Evolutionary conservation across 371 early-diverging fungal genomes (phyloP).

Genomic region (Rhizopus delemar): DNA sequence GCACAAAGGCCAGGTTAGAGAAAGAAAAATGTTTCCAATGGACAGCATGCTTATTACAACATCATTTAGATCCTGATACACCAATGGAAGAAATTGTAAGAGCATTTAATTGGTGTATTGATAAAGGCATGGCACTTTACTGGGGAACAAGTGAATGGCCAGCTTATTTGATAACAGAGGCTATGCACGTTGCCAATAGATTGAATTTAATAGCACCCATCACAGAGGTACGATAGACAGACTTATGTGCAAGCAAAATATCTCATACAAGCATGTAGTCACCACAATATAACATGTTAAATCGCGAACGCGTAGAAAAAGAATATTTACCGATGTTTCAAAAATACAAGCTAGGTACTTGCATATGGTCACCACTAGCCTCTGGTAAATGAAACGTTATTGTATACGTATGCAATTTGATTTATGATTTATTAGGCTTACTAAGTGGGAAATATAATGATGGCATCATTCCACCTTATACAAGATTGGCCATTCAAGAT

Average conservation of each 20-base stretch:
- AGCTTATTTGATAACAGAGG: conserved; percentile 78
- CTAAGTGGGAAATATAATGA: conserved; percentile 81
- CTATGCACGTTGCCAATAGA: conserved; percentile 68
- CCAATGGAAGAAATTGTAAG: conserved; percentile 87
- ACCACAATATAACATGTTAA: conserved; percentile 87
- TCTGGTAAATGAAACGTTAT: conserved; percentile 46
- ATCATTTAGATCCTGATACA: conserved; percentile 47
- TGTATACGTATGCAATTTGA: background rate
- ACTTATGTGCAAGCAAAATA: background rate
- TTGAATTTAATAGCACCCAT: conserved; percentile 73
- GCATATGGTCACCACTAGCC: conserved; percentile 83
- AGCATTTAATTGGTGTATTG: conserved; percentile 84
- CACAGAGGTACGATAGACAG: conserved; percentile 43
- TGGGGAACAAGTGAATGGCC: conserved; percentile 91
- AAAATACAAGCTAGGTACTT: conserved; percentile 71
- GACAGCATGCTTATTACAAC: background rate
- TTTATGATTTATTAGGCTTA: conserved; percentile 30
- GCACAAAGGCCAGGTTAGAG: conserved; percentile 77
- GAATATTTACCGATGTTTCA: conserved; percentile 77
- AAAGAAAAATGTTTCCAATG: background rate
- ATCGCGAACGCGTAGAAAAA: conserved; percentile 78
- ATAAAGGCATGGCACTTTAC: conserved; percentile 82
- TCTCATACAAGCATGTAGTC: conserved; percentile 52
- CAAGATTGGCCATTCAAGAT: conserved; percentile 68
- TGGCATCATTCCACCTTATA: conserved; percentile 66